These are phyloP conservation scores for Pezicula radicicola DNA, from an alignment of 2,329 filamentous ascomycete species.

Conservation along the genomic window DNA sequence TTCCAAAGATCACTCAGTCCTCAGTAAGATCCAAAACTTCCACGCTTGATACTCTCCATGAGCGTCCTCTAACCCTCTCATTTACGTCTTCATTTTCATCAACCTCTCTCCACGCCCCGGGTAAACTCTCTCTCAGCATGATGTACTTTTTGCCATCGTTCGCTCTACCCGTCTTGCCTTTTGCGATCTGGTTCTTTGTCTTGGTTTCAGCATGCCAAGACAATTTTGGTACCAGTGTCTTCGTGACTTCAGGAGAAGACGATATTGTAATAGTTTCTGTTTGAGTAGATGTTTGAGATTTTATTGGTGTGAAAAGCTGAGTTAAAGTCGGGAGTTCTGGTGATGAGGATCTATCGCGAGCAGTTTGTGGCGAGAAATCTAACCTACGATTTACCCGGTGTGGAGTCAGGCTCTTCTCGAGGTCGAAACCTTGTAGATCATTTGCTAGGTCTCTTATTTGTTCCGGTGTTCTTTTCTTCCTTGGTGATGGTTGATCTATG, in stretches of 20 bases:
- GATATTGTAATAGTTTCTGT: not conserved
- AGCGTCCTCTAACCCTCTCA: not conserved
- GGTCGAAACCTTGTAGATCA: not conserved
- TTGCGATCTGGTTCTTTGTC: not conserved
- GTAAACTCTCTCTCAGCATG: constrained; percentile 29
- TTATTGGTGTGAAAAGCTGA: not conserved
- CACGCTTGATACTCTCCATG: constrained; percentile 6
- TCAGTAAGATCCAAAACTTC: constrained; percentile 10
- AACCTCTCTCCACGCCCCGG: constrained; percentile 30
- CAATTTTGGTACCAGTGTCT: not conserved
- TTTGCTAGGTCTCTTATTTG: not conserved
- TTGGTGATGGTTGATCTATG: constrained; percentile 3
- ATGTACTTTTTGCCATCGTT: constrained; percentile 21
- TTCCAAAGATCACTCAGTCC: not conserved
- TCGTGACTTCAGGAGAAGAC: not conserved
- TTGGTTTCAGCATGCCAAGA: not conserved
- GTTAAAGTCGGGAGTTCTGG: not conserved
- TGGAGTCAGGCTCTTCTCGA: not conserved
- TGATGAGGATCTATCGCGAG: not conserved
- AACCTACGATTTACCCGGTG: not conserved
- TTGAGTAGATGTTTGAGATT: not conserved
- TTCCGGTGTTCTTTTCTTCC: constrained; percentile 9
- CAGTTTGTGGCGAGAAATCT: not conserved
- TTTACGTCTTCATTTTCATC: constrained; percentile 13
- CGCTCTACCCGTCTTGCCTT: not conserved